Conservation (phyloP, 805 yeast genomes). For the Barnettozyma californica region DNA sequence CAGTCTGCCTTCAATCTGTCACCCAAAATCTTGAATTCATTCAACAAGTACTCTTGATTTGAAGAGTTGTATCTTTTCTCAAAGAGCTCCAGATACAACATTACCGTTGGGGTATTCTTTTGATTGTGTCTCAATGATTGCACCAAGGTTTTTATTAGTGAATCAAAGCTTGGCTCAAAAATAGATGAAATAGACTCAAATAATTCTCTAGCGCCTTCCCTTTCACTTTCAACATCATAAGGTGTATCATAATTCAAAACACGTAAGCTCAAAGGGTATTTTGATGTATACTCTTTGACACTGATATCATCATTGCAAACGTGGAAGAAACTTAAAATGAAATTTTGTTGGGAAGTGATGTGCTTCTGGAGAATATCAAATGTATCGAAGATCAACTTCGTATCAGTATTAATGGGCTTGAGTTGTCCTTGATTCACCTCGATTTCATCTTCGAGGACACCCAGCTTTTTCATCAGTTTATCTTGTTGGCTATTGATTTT, state of each 20-base stretch:
- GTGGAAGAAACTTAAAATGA: constrained; percentile 38
- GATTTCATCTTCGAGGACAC: constrained; percentile 4
- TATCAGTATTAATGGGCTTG: not conserved
- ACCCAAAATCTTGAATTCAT: constrained; percentile 44
- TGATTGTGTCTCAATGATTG: constrained; percentile 32
- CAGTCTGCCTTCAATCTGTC: constrained; percentile 50
- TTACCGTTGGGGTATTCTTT: constrained; percentile 37
- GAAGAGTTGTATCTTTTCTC: constrained; percentile 36
- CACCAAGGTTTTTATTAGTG: constrained; percentile 28
- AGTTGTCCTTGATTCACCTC: not conserved
- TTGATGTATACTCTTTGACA: constrained; percentile 28
- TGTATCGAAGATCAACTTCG: constrained; percentile 10
- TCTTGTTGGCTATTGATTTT: constrained; percentile 13
- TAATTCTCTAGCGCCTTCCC: constrained; percentile 43
- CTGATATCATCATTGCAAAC: constrained; percentile 29
- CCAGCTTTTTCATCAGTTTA: constrained; percentile 10
- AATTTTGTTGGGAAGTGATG: constrained; percentile 34
- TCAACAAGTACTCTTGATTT: constrained; percentile 59
- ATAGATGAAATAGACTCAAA: constrained; percentile 40
- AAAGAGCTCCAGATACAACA: constrained; percentile 39
- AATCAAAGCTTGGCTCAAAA: constrained; percentile 34
- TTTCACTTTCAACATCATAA: constrained; percentile 39
- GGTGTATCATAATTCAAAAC: constrained; percentile 27
- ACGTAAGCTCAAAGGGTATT: constrained; percentile 30
- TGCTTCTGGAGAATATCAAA: constrained; percentile 33